Evolutionary conservation across 2,329 filamentous ascomycete species (phyloP), one percentile per base, ranked within the genome.

Genomic region (Elsinoe necatrix): DNA sequence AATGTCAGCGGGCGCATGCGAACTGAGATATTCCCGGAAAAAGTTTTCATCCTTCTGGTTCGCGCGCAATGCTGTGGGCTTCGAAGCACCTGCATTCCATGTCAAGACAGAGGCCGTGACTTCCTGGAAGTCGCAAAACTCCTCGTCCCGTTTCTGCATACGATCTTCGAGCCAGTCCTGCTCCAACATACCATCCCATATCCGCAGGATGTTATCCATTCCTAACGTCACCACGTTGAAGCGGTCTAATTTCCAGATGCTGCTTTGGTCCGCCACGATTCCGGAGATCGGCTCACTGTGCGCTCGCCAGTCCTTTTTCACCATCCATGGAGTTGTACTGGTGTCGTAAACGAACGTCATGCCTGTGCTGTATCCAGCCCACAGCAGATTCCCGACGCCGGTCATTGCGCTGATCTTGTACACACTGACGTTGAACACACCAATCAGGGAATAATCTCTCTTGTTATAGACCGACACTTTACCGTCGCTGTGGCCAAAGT

Each of bases 41-140:
- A 97, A 97, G 42, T 79, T 77, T 9, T 81, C 80, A 65, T 95
- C 89, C 55, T 80, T 74, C 27, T 82, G 79, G 1, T 82, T 82
- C 61, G 87, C 82, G 56, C 87, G 81, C 31, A 97, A 75, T 65
- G 85, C 87, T 58, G 83, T 84, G 0, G 93, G 93, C n/a, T 93
- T 95, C 14, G 86, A 86, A n/a, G 93, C 93, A 1, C 93, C 93
- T 1, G 91, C 92, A 68, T 98, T 98, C 93, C 93, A 98, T 0
- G 91, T 96, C 75, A 97, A 80, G 23, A 95, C 82, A 35, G 89
- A 76, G 11, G 87, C 84, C 50, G 83, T 85, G 57, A 97, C 77
- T 64, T 95, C 85, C 55, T 90, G 80, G 69, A 97, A 95, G 25
- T 81, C 79, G 74, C 91, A 96, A 67, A 89, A 97, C 50, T 93